These are phyloP conservation scores for Saccharomycopsis fibuligera DNA, from an alignment of 805 yeast genomes.

Conservation along the genomic window DNA sequence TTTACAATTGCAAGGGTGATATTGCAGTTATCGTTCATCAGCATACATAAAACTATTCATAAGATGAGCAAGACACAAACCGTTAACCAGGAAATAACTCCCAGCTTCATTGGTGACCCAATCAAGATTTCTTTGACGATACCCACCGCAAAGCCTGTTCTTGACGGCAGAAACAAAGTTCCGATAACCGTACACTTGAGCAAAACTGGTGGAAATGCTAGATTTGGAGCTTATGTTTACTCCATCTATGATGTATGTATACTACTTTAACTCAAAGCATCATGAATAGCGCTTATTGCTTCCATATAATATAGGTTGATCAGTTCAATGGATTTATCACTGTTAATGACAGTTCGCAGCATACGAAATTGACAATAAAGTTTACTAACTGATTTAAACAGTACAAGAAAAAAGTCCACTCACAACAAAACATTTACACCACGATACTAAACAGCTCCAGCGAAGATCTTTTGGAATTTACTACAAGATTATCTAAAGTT, in stretches of 20 bases:
- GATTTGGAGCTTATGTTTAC: conserved; percentile 38
- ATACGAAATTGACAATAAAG: no score
- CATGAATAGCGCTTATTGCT: neutral
- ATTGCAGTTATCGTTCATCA: no score
- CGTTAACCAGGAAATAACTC: neutral
- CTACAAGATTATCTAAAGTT: conserved; percentile 37
- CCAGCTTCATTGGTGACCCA: conserved; percentile 14
- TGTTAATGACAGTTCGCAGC: no score
- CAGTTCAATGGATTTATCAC: conserved; percentile 18
- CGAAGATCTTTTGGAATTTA: conserved; percentile 36
- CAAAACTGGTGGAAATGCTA: conserved; percentile 27
- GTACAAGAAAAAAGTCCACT: no score
- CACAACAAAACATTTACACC: conserved; percentile 34
- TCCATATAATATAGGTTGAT: neutral
- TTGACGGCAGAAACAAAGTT: conserved; percentile 15
- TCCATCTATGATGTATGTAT: conserved; percentile 32
- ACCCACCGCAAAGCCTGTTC: conserved; percentile 9
- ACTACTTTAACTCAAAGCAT: neutral
- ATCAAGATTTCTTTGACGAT: conserved; percentile 15
- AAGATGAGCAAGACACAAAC: neutral
- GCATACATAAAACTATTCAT: neutral
- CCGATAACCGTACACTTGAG: conserved; percentile 36
- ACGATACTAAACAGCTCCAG: conserved; percentile 38
- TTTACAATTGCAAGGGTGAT: no score
- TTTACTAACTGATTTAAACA: no score